A percentile compares a stretch with the other conserved stretches of the same genome.
Conservation (phyloP, 768 basidiomycete genomes). For the Coprinellus micaceus region DNA sequence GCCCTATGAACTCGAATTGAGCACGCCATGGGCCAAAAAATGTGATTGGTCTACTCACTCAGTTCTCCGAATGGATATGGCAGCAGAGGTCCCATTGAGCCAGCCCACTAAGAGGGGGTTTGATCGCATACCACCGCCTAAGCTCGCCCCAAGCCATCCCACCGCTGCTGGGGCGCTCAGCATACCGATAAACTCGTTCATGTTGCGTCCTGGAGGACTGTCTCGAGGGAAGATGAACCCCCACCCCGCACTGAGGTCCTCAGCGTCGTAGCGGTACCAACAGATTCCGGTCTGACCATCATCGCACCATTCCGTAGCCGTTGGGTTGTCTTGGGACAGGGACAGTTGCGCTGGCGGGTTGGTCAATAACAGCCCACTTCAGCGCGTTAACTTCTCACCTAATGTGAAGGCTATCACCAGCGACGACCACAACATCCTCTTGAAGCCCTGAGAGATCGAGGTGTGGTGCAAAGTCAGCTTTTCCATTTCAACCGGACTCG, state of each 20-base stretch:
- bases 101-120: conserved; percentile 8
- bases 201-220: background rate
- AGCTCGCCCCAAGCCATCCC: conserved; percentile 8
- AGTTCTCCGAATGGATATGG: conserved; percentile 2
- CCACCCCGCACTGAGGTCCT: background rate
- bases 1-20: background rate
- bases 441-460: no score
- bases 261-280: conserved; percentile 7
- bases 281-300: conserved; percentile 3
- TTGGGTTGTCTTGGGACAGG: background rate
- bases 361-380: no score
- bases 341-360: no score
- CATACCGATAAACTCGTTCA: conserved; percentile 5
- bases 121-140: conserved; percentile 8
- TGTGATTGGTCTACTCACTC: background rate
- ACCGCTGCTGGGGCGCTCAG: background rate
- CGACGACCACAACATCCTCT: no score
- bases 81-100: background rate
- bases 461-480: no score
- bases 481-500: no score
- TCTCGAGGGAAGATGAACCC: conserved; percentile 7
- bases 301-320: conserved; percentile 9
- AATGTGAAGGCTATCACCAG: no score
- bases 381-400: no score
- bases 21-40: background rate